Base-by-base conservation (phyloP, 371 early-diverging fungal genomes). In the Enterospora canceri region DNA sequence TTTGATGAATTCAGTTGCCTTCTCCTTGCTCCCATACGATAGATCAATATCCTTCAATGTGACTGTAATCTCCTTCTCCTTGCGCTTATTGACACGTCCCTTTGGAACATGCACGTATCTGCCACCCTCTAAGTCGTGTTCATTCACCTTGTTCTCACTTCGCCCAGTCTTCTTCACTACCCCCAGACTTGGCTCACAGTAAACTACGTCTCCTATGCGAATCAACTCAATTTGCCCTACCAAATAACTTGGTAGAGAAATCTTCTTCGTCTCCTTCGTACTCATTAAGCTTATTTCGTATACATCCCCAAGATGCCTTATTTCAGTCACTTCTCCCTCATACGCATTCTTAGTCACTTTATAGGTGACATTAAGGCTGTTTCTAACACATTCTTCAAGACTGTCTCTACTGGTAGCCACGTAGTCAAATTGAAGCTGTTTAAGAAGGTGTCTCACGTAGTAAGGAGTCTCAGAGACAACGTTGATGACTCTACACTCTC, bases 241-340 rank as follows among this genome's bases (percentile, higher is more conserved):
- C 0, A 76, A 34, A 12, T 50, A 16, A 33, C 67, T 62, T n/a
- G 32, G 31, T 19, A 79, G 56, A 24, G 56, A 62, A n/a, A 79
- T 32, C 21, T 56, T 60, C 34, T 76, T 69, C 1, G 70, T 56
- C 29, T 66, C 73, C 58, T 79, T 79, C 8, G 54, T 51, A 24
- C 73, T 61, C 46, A 62, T 65, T 29, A 79, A 50, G n/a, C 33
- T 47, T 15, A 79, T 19, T 34, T 72, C 28, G 23, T 69, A 46
- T 15, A 67, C 62, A 23, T 67, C 70, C n/a, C 72, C 64, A 23
- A 59, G 51, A 53, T 68, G 51, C 49, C 70, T 57, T 49, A 78
- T 61, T 12, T 74, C 70, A 19, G 64, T 48, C n/a, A 79, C 67
- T 57, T 79, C 79, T 4, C 79, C 79, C 49, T 79, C 79, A 51